Percentiles rank a stretch among this genome's conserved stretches.
Conservation (phyloP, 2,329 filamentous ascomycete genomes). For the Epichloe typhina region DNA sequence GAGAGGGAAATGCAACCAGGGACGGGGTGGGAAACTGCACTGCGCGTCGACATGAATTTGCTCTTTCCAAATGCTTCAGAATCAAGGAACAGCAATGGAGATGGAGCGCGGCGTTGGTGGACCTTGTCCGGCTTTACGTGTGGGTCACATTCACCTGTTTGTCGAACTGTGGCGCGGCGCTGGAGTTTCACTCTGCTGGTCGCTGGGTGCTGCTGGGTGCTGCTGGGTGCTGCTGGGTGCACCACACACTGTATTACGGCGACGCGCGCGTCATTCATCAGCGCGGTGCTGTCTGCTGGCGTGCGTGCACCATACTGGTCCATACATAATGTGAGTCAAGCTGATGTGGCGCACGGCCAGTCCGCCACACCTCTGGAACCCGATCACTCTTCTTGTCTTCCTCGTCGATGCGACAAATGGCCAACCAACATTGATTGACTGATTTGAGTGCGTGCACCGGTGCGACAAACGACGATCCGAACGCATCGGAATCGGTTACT, state of each 20-base stretch:
- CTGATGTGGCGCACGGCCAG: too few relatives aligned
- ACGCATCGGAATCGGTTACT: not conserved
- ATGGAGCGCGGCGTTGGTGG: not conserved
- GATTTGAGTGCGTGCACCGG: not conserved
- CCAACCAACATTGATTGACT: not conserved
- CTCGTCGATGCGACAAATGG: not conserved
- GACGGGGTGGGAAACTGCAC: constrained; percentile 1
- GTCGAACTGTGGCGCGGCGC: not conserved
- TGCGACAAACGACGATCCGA: not conserved
- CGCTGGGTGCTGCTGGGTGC: too few relatives aligned
- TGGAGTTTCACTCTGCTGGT: too few relatives aligned
- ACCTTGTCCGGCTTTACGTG: not conserved
- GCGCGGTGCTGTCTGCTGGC: not conserved
- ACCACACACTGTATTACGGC: too few relatives aligned
- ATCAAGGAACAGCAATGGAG: constrained; percentile 2
- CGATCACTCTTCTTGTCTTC: not conserved
- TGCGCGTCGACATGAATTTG: constrained; percentile 6
- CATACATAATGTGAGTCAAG: too few relatives aligned
- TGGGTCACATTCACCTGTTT: not conserved
- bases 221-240: too few relatives aligned
- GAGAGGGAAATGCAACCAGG: not conserved
- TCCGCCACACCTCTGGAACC: too few relatives aligned
- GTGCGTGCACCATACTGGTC: too few relatives aligned
- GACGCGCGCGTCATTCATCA: too few relatives aligned
- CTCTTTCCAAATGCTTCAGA: constrained; percentile 2